A percentile compares a stretch with the other conserved stretches of the same genome.
These are phyloP conservation scores for Phylloporus gajari DNA, from an alignment of 1,284 basidiomycete species.

Conservation along the genomic window DNA sequence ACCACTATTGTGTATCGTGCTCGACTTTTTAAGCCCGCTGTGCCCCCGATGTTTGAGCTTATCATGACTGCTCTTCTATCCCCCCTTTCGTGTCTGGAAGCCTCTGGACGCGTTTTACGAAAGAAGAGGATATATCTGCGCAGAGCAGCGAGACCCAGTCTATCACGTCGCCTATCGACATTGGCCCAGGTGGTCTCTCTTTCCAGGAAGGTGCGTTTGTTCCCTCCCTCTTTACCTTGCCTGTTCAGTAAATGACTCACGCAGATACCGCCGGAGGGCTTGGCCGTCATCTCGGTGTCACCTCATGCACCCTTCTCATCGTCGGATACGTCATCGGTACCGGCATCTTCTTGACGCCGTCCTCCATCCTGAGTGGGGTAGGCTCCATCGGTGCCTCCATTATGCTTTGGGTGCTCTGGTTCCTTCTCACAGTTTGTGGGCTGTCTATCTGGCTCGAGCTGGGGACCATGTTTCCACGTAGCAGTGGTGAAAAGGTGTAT, in stretches of 20 bases:
- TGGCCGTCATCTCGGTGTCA: conserved; percentile 61
- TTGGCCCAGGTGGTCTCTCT: conserved; percentile 33
- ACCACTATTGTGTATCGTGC: too few relatives aligned
- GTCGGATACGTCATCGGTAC: conserved; percentile 69
- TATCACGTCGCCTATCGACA: too few relatives aligned
- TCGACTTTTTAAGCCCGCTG: too few relatives aligned
- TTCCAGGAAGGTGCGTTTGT: conserved; percentile 41
- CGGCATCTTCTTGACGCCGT: conserved; percentile 72
- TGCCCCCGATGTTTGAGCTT: too few relatives aligned
- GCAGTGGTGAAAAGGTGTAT: conserved; percentile 68
- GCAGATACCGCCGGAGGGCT: conserved; percentile 59
- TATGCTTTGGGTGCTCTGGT: conserved; percentile 68
- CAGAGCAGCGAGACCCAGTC: too few relatives aligned
- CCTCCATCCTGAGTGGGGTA: conserved; percentile 61
- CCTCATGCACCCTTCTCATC: conserved; percentile 60
- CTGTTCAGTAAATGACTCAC: neutral
- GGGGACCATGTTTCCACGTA: conserved; percentile 63
- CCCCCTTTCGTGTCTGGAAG: too few relatives aligned
- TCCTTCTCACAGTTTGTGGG: conserved; percentile 61
- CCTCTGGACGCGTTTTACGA: too few relatives aligned
- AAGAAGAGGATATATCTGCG: too few relatives aligned
- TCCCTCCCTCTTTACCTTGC: neutral
- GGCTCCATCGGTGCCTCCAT: conserved; percentile 64
- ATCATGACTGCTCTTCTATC: too few relatives aligned
- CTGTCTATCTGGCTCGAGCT: conserved; percentile 68